phyloP scores from a whole-genome alignment of 2,329 filamentous ascomycete genomes.

The Exophiala spinifera region DNA sequence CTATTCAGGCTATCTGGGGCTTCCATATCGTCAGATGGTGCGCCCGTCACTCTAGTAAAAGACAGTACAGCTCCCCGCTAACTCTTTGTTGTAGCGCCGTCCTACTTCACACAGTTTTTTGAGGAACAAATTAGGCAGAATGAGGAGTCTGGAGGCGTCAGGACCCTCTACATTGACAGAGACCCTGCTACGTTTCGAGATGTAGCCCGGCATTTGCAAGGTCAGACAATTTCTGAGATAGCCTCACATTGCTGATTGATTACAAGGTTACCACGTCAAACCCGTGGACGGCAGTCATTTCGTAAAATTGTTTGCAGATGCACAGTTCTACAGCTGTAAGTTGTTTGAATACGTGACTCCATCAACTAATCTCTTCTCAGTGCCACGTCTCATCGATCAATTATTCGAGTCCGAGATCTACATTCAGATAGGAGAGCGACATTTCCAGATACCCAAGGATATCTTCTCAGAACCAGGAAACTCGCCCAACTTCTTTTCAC shows the following conservation, averaged over 20 bases:
- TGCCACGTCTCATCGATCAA: constrained; percentile 84
- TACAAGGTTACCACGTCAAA: constrained; percentile 71
- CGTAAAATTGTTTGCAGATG: constrained; percentile 88
- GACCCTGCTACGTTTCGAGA: constrained; percentile 86
- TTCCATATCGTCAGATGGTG: constrained; percentile 69
- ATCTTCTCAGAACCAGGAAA: constrained; percentile 83
- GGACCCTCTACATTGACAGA: constrained; percentile 90
- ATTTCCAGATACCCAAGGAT: constrained; percentile 88
- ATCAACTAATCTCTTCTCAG: constrained; percentile 43
- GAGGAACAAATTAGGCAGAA: constrained; percentile 70
- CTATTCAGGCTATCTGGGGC: constrained; percentile 68
- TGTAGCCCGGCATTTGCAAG: constrained; percentile 85
- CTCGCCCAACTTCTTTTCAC: constrained; percentile 91
- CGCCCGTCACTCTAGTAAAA: constrained; percentile 33
- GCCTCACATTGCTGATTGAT: constrained; percentile 2
- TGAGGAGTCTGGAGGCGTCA: constrained; percentile 59
- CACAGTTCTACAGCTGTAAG: constrained; percentile 86
- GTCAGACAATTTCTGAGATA: constrained; percentile 31
- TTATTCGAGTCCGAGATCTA: constrained; percentile 90
- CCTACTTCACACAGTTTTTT: constrained; percentile 95
- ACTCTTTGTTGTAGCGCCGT: constrained; percentile 68
- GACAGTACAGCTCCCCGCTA: constrained; percentile 4
- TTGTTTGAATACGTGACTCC: constrained; percentile 6
- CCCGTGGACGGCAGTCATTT: constrained; percentile 82
- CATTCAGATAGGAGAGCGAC: constrained; percentile 79